Percentiles rank a stretch among this genome's conserved stretches.
Conservation (phyloP, 768 basidiomycete species). For the Leccinum imitatum region DNA sequence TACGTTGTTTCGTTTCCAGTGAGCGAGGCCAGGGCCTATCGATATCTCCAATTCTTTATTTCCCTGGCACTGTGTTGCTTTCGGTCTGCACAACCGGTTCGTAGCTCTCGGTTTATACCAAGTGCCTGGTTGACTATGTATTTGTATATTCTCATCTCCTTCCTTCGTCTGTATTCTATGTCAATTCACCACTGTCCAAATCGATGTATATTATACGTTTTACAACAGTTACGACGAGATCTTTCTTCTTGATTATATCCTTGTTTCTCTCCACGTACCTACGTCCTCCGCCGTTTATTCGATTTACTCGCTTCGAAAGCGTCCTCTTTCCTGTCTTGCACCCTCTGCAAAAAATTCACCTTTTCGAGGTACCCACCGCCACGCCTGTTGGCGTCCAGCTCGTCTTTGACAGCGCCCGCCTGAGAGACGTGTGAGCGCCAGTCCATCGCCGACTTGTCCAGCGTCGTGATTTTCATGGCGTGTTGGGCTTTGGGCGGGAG, state of each 20-base stretch:
- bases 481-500: constrained; percentile 51
- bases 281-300: constrained; percentile 47
- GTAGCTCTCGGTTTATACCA: no score
- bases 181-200: background rate
- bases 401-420: constrained; percentile 52
- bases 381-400: constrained; percentile 71
- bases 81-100: no score
- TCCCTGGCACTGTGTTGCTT: no score
- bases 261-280: constrained; percentile 1
- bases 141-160: no score
- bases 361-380: constrained; percentile 83
- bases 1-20: background rate
- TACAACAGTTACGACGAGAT: background rate
- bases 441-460: constrained; percentile 87
- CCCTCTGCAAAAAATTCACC: constrained; percentile 77
- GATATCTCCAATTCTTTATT: no score
- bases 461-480: constrained; percentile 75
- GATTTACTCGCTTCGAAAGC: constrained; percentile 55
- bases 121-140: no score
- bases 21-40: background rate
- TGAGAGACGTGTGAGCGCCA: constrained; percentile 69
- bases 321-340: constrained; percentile 69
- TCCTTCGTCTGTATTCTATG: no score
- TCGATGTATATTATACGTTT: constrained; percentile 11
- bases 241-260: background rate